Conservation (phyloP, 257 asterid species). For the Echites panduratus region DNA sequence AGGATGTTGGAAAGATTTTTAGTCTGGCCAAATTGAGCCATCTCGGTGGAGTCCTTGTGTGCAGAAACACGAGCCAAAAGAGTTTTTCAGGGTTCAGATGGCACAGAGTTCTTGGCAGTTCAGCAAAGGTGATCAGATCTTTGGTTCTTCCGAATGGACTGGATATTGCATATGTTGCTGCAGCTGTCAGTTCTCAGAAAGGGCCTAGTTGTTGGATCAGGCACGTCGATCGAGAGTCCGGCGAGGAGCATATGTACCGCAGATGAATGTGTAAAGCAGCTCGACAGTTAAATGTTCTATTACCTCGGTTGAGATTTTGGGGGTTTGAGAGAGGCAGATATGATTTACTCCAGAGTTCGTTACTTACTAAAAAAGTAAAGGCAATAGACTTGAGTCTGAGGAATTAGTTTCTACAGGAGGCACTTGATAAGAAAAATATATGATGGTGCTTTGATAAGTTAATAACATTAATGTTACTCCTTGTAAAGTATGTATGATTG, state of each 20-base stretch:
- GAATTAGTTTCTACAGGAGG: background rate
- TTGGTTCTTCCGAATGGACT: slow-evolving; percentile 29
- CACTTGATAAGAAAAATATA: slow-evolving; percentile 1
- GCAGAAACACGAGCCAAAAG: slow-evolving; percentile 15
- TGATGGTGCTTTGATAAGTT: slow-evolving; percentile 10
- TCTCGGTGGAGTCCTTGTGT: slow-evolving; percentile 29
- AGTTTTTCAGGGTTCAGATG: slow-evolving; percentile 16
- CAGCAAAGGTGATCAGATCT: slow-evolving; percentile 21
- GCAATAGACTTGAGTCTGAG: background rate
- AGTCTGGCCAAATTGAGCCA: slow-evolving; percentile 22
- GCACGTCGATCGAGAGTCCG: slow-evolving; percentile 22
- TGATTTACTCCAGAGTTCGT: background rate
- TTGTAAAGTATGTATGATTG: background rate
- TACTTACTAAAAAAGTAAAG: background rate
- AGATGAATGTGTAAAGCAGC: slow-evolving; percentile 14
- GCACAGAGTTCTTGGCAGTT: slow-evolving; percentile 12
- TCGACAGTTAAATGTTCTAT: too few relatives aligned
- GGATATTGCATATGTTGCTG: slow-evolving; percentile 26
- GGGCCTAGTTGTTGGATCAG: slow-evolving; percentile 24
- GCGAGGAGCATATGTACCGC: slow-evolving; percentile 33
- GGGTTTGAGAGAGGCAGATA: background rate
- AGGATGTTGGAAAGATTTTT: slow-evolving; percentile 17
- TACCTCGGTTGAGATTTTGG: background rate
- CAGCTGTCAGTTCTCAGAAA: background rate
- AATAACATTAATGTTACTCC: background rate